Evolutionary conservation across 2,329 filamentous ascomycete species (phyloP), one percentile per base, ranked within the genome.

Genomic region (Dothistroma septosporum): DNA sequence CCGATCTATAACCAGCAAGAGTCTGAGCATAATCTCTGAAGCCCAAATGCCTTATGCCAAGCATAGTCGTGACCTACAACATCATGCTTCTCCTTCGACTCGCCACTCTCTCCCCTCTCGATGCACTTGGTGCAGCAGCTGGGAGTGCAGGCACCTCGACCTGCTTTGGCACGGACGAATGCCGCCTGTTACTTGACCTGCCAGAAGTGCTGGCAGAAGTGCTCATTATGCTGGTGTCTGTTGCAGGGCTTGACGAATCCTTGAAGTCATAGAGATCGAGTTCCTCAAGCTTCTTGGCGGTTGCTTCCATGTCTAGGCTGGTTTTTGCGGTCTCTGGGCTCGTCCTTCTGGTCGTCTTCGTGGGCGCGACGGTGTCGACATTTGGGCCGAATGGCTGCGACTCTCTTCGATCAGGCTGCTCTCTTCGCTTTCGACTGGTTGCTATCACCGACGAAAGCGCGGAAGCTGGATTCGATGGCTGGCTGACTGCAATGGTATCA

Each of bases 51-150:
- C 6, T n/a, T 19, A 44, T 44, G 41, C 41, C 14, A 44, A 44
- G 41, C 47, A 50, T 28, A 1, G 9, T 14, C 9, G 21, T 31
- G 28, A 10, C 28, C 31, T 53, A 73, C 31, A 73, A 54, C 69
- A 74, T 70, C 72, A 73, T 74, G 62, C 72, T 74, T 61, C 70
- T 63, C 61, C 73, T 59, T 57, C 72, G 61, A 56, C 73, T 78
- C 16, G 73, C 74, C 33, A 60, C 41, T 50, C 61, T 58, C 33
- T 58, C 56, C 1, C 33, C 49, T 44, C 48, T 63, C 32, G 49
- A 44, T 2, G 31, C 28, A 35, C 12, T 49, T 2, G 33, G 28
- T 37, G 35, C 57, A 4, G 33, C 44, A 11, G 57, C 47, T 8
- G 55, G 12, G 46, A 58, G 35, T 44, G 52, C 41, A 24, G 31